These are phyloP conservation scores for Colletotrichum godetiae DNA, from an alignment of 2,329 filamentous ascomycete species.

Conservation along the genomic window DNA sequence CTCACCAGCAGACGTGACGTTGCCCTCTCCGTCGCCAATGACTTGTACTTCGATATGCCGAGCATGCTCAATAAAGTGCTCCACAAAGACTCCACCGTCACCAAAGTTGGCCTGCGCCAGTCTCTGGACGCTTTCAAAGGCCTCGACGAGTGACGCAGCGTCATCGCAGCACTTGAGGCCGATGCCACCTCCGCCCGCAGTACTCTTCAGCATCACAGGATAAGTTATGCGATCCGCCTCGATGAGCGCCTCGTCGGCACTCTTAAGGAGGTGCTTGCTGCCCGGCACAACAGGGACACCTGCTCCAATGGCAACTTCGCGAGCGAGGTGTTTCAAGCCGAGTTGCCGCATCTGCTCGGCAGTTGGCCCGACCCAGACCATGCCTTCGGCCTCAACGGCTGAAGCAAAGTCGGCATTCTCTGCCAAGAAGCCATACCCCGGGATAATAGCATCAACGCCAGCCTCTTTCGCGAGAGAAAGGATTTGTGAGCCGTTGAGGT, in stretches of 20 bases:
- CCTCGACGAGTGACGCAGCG: conserved; percentile 41
- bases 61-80: conserved; percentile 52
- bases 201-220: conserved; percentile 60
- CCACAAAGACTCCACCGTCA: conserved; percentile 53
- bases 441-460: conserved; percentile 68
- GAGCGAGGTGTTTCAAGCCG: conserved; percentile 51
- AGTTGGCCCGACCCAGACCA: conserved; percentile 70
- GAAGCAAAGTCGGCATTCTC: conserved; percentile 72
- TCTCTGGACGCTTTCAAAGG: conserved; percentile 50
- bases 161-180: conserved; percentile 53
- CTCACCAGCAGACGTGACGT: conserved; percentile 54
- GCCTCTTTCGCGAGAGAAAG: conserved; percentile 62
- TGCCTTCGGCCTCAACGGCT: conserved; percentile 61
- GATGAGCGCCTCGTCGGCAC: conserved; percentile 41
- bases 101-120: conserved; percentile 55
- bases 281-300: conserved; percentile 50
- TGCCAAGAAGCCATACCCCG: conserved; percentile 75
- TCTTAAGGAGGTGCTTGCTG: conserved; percentile 41
- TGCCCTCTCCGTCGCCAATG: conserved; percentile 56
- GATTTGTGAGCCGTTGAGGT: conserved; percentile 74
- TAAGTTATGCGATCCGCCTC: conserved; percentile 46
- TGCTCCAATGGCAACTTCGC: conserved; percentile 44
- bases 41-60: conserved; percentile 64
- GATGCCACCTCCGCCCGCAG: conserved; percentile 59
- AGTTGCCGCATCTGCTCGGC: conserved; percentile 53